Percentiles rank a stretch among this genome's conserved stretches.
phyloP scores from a whole-genome alignment of 768 basidiomycete species.

The Crepidotus variabilis region DNA sequence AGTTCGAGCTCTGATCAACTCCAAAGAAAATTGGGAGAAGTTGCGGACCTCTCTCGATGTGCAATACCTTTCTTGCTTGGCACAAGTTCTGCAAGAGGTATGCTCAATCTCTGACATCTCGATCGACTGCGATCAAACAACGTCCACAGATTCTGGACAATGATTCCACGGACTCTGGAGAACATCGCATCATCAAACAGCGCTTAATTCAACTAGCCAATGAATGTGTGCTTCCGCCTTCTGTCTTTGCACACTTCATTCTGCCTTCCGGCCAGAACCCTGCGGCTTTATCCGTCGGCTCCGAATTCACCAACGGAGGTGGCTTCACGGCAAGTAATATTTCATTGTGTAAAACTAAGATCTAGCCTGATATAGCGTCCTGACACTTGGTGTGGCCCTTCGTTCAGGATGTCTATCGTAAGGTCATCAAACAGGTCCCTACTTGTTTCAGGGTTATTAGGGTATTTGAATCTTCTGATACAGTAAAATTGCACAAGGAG shows the following conservation, averaged over 20 bases:
- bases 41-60: not conserved
- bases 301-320: not conserved
- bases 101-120: not conserved
- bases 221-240: not conserved
- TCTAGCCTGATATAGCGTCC: not conserved
- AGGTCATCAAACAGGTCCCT: not conserved
- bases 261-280: not conserved
- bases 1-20: not conserved
- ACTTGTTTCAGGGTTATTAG: not conserved
- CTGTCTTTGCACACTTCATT: not conserved
- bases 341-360: not conserved
- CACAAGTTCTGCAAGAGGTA: not conserved
- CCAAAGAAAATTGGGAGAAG: not conserved
- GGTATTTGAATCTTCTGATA: not conserved
- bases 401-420: not conserved
- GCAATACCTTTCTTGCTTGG: not conserved
- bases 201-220: not conserved
- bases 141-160: not conserved
- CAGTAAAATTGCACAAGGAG: not conserved
- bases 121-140: not conserved
- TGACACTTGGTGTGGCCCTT: too few species aligned
- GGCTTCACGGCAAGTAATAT: not conserved
- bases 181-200: not conserved
- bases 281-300: not conserved
- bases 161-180: not conserved